Evolutionary conservation across 2,329 filamentous ascomycete species (phyloP).

Genomic region (Fusarium neocosmosporiellum): DNA sequence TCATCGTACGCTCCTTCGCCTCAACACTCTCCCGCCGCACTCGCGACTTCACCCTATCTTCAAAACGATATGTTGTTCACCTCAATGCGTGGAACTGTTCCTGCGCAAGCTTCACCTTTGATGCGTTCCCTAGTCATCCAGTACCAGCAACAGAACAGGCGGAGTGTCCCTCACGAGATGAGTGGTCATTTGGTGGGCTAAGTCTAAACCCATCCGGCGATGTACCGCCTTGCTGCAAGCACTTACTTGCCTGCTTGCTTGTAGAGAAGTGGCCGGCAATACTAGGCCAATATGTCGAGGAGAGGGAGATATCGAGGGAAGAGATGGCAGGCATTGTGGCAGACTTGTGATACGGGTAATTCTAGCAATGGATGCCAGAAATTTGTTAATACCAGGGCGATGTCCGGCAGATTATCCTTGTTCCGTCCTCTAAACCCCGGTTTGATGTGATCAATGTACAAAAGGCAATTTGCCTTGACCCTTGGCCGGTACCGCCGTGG

Average conservation of each 20-base stretch:
- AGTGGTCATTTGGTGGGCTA: conserved; percentile 63
- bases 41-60: conserved; percentile 22
- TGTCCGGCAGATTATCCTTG: conserved; percentile 37
- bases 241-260: conserved; percentile 85
- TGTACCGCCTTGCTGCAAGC: conserved; percentile 80
- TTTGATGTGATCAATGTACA: conserved; percentile 47
- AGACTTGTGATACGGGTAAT: conserved; percentile 45
- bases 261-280: conserved; percentile 71
- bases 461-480: conserved; percentile 37
- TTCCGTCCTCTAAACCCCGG: conserved; percentile 40
- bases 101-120: conserved; percentile 85
- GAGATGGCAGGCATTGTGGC: conserved; percentile 79
- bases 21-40: conserved; percentile 45
- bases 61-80: conserved; percentile 74
- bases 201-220: conserved; percentile 51
- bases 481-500: conserved; percentile 30
- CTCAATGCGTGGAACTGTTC: conserved; percentile 86
- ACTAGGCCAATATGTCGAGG: conserved; percentile 67
- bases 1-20: conserved; percentile 73
- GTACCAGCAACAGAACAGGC: conserved; percentile 4
- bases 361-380: not conserved
- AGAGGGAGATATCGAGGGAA: conserved; percentile 65
- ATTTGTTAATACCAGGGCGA: conserved; percentile 1
- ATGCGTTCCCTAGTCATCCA: conserved; percentile 65
- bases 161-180: not conserved